phyloP scores from a whole-genome alignment of 345 rosid genomes.

The Citrus cavaleriei region DNA sequence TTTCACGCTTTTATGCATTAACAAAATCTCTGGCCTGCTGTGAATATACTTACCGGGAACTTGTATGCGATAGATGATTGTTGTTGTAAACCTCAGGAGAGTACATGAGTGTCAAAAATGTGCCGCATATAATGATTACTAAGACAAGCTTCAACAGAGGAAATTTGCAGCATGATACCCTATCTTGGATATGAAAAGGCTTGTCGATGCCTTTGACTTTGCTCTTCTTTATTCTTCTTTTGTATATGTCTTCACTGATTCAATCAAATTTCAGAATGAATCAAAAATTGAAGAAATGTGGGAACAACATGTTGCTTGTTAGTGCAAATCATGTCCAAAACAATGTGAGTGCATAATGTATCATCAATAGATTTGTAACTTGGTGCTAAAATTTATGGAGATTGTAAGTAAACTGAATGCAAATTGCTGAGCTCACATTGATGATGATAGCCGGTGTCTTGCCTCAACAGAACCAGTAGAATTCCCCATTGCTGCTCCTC shows the following conservation, averaged over 20 bases:
- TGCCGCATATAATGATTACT: constrained; percentile 49
- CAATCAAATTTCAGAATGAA: constrained; percentile 4
- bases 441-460: constrained; percentile 38
- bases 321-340: not conserved
- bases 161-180: constrained; percentile 56
- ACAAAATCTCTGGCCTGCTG: not conserved
- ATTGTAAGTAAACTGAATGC: not conserved
- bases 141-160: constrained; percentile 60
- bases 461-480: constrained; percentile 28
- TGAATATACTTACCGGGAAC: constrained; percentile 25
- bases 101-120: constrained; percentile 48
- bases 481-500: constrained; percentile 37
- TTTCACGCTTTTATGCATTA: not conserved
- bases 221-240: constrained; percentile 48
- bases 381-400: not conserved
- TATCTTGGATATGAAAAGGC: constrained; percentile 47
- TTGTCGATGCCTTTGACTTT: constrained; percentile 50
- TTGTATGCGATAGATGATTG: constrained; percentile 32
- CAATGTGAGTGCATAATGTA: not conserved
- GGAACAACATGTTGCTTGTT: not conserved
- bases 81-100: constrained; percentile 48
- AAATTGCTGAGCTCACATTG: constrained; percentile 32
- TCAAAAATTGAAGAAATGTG: not conserved
- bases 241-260: constrained; percentile 63
- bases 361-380: not conserved